Percentiles rank a stretch among this genome's conserved stretches.
Evolutionary conservation across 1,284 basidiomycete species (phyloP).

Genomic region (Sanghuangporus baumii): DNA sequence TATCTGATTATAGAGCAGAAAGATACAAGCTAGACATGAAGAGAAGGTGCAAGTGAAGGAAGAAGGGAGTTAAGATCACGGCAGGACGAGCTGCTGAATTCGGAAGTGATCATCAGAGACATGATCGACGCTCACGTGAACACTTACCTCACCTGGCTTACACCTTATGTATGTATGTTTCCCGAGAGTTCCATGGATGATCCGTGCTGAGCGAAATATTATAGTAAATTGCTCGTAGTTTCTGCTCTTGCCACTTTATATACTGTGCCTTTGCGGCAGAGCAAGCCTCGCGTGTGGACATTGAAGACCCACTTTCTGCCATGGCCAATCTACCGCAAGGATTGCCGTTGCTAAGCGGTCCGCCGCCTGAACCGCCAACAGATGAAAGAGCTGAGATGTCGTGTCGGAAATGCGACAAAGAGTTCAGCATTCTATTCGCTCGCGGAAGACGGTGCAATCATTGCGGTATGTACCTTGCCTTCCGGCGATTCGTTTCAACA

Average conservation of each 20-base stretch:
- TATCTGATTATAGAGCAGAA: not conserved
- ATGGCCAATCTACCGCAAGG: slow-evolving; percentile 30
- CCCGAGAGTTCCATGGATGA: not conserved
- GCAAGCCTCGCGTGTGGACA: not conserved
- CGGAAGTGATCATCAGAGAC: too few species aligned
- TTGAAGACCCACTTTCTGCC: not conserved
- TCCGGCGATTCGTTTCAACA: slow-evolving; percentile 1
- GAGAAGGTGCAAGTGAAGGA: not conserved
- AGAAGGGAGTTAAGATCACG: not conserved
- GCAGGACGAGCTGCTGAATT: not conserved
- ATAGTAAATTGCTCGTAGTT: not conserved
- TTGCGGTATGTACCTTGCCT: slow-evolving; percentile 48
- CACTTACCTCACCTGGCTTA: not conserved
- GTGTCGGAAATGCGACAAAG: slow-evolving; percentile 70
- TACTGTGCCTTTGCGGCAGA: not conserved
- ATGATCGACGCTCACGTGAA: too few species aligned
- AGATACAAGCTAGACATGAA: not conserved
- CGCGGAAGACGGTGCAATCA: slow-evolving; percentile 66
- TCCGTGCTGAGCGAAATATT: not conserved
- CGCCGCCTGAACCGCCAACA: slow-evolving; percentile 34
- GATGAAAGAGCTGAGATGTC: slow-evolving; percentile 35
- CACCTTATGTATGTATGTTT: not conserved
- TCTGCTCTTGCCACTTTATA: not conserved
- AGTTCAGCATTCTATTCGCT: slow-evolving; percentile 64
- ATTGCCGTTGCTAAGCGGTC: slow-evolving; percentile 67